A percentile compares a stretch with the other conserved stretches of the same genome.
These are phyloP conservation scores for Pezicula carpinea DNA, from an alignment of 2,329 filamentous ascomycete genomes.

Conservation along the genomic window DNA sequence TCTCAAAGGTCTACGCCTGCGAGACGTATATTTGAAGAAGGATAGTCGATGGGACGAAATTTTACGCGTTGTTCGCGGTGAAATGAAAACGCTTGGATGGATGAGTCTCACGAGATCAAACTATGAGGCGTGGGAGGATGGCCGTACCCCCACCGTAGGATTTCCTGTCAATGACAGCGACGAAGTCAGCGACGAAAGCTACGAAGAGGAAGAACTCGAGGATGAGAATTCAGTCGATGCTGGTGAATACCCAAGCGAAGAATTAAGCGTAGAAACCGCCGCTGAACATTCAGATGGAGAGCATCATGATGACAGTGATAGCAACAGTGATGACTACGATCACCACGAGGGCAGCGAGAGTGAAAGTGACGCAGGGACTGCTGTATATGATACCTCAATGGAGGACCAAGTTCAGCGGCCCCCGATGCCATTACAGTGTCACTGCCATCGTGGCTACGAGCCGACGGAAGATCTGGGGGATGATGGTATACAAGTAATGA, in stretches of 20 bases:
- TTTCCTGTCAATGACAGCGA: constrained; percentile 33
- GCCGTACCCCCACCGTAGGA: constrained; percentile 39
- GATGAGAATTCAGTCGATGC: constrained; percentile 9
- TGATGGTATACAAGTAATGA: constrained; percentile 41
- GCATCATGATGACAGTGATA: constrained; percentile 6
- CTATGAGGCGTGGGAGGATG: constrained; percentile 51
- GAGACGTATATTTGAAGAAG: constrained; percentile 56
- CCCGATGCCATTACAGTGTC: constrained; percentile 16
- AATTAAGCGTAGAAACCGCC: constrained; percentile 15
- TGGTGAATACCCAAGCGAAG: constrained; percentile 26
- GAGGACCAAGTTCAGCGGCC: background rate
- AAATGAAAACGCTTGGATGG: constrained; percentile 55
- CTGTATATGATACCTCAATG: background rate
- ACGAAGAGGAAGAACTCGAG: constrained; percentile 28
- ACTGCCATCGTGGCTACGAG: constrained; percentile 30
- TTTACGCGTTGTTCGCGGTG: constrained; percentile 47
- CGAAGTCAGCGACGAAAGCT: constrained; percentile 22
- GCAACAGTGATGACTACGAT: no score
- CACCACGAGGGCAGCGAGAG: constrained; percentile 7
- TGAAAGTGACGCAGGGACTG: constrained; percentile 1
- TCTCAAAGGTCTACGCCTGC: constrained; percentile 53
- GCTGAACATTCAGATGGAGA: constrained; percentile 29
- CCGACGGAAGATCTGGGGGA: constrained; percentile 35
- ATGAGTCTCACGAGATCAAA: constrained; percentile 58
- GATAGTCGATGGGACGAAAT: constrained; percentile 58